A percentile compares a stretch with the other conserved stretches of the same genome.
Evolutionary conservation across 179 eudicot genomes (phyloP).

Genomic region (Vitellaria paradoxa): DNA sequence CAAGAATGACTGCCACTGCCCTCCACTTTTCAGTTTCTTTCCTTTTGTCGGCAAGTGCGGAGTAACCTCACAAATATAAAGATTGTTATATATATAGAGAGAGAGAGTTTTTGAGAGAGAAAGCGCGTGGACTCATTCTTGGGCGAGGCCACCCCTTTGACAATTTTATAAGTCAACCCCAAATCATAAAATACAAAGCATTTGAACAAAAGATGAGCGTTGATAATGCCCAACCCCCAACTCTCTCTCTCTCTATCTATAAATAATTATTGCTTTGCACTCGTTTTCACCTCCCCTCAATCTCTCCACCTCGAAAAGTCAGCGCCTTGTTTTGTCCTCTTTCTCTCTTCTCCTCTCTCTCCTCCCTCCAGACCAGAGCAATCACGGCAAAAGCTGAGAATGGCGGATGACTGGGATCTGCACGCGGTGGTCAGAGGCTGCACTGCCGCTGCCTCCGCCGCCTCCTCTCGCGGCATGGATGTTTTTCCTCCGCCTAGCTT

Average conservation of each 20-base stretch:
- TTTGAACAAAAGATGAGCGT: not conserved
- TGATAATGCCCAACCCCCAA: conserved; percentile 12
- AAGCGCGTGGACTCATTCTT: conserved; percentile 19
- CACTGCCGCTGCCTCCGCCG: conserved; percentile 22
- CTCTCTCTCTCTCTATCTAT: conserved; percentile 21
- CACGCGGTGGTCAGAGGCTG: conserved; percentile 63
- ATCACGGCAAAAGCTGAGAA: not conserved
- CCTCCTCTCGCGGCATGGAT: conserved; percentile 15
- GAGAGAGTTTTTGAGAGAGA: conserved; percentile 8
- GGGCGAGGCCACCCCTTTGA: conserved; percentile 18
- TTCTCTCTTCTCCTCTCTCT: not conserved
- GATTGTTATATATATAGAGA: not conserved
- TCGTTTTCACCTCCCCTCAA: conserved; percentile 9
- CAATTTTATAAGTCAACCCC: conserved; percentile 21
- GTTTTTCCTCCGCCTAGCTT: not conserved
- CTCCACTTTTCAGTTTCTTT: conserved; percentile 10
- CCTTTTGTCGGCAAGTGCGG: conserved; percentile 14
- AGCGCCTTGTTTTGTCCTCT: conserved; percentile 53
- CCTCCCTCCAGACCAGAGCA: not conserved
- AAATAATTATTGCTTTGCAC: conserved; percentile 18
- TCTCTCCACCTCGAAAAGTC: conserved; percentile 37
- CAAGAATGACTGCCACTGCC: not conserved
- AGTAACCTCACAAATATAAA: conserved; percentile 4
- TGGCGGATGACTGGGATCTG: conserved; percentile 63
- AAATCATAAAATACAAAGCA: too few species aligned